phyloP scores from a whole-genome alignment of 2,329 filamentous ascomycete species.

The Elsinoe australis region DNA sequence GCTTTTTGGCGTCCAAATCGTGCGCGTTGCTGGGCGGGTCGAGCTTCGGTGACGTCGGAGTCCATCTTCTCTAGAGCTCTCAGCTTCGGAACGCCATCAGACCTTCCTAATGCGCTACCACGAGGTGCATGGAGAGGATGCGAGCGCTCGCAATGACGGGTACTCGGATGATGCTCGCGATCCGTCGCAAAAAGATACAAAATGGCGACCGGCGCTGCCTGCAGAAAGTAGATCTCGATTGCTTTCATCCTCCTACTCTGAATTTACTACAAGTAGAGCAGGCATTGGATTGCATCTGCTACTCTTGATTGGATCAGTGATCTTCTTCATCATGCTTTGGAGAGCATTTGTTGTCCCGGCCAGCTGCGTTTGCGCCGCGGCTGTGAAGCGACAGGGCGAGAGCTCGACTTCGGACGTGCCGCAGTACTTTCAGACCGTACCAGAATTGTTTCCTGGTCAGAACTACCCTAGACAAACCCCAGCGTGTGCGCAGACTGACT shows the following conservation, averaged over 20 bases:
- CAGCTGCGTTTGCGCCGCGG: conserved; percentile 23
- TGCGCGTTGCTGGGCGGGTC: not conserved
- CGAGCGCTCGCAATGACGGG: conserved; percentile 1
- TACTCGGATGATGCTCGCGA: conserved; percentile 3
- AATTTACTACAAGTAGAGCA: conserved; percentile 10
- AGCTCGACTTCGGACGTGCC: conserved; percentile 39
- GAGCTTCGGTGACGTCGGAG: conserved; percentile 6
- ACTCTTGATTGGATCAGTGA: conserved; percentile 23
- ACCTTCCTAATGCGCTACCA: conserved; percentile 16
- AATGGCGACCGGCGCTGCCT: not conserved
- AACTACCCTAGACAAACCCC: no score
- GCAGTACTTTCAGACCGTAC: conserved; percentile 56
- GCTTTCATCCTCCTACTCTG: not conserved
- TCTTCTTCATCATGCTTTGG: conserved; percentile 30
- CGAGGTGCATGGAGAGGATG: conserved; percentile 4
- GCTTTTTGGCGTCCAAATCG: conserved; percentile 8
- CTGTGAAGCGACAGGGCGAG: conserved; percentile 20
- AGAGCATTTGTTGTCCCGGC: conserved; percentile 27
- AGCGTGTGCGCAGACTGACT: no score
- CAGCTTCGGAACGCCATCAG: not conserved
- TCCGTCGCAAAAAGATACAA: not conserved
- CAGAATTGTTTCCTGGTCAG: conserved; percentile 43
- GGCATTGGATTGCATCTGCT: conserved; percentile 19
- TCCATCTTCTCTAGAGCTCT: conserved; percentile 4
- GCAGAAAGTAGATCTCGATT: not conserved